phyloP scores from a whole-genome alignment of 2,329 filamentous ascomycete species.

The Diaporthe ilicicola region DNA sequence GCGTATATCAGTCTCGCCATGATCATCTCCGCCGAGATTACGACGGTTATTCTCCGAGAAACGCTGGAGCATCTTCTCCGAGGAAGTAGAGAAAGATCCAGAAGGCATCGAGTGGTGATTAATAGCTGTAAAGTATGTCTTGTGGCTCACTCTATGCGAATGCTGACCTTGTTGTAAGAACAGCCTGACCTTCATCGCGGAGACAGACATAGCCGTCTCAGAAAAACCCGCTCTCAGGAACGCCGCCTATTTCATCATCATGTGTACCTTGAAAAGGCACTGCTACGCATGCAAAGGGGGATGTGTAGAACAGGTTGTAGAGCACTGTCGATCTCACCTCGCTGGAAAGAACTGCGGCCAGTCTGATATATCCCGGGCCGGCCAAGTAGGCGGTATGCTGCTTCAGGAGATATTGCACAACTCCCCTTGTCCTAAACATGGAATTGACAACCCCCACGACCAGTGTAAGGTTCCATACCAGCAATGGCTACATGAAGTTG shows the following conservation, averaged over 20 bases:
- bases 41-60: not conserved
- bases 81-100: not conserved
- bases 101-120: not conserved
- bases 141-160: not conserved
- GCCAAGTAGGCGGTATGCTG: conserved; percentile 21
- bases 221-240: not conserved
- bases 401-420: conserved; percentile 12
- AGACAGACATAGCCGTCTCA: not conserved
- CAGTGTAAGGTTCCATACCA: conserved; percentile 15
- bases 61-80: not conserved
- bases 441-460: conserved; percentile 22
- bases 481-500: not conserved
- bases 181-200: not conserved
- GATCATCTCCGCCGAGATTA: not conserved
- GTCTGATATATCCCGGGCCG: conserved; percentile 14
- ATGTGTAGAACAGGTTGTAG: conserved; percentile 14
- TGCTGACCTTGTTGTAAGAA: not conserved
- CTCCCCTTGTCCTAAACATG: not conserved
- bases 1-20: not conserved
- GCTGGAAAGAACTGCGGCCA: conserved; percentile 19
- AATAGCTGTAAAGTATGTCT: not conserved
- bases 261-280: conserved; percentile 7
- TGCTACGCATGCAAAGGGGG: conserved; percentile 18
- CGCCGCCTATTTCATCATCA: not conserved
- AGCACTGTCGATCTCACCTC: not conserved